Evolutionary conservation across 352 stramenopile genomes (phyloP).

Genomic region (Chrysophaeum taylorii): DNA sequence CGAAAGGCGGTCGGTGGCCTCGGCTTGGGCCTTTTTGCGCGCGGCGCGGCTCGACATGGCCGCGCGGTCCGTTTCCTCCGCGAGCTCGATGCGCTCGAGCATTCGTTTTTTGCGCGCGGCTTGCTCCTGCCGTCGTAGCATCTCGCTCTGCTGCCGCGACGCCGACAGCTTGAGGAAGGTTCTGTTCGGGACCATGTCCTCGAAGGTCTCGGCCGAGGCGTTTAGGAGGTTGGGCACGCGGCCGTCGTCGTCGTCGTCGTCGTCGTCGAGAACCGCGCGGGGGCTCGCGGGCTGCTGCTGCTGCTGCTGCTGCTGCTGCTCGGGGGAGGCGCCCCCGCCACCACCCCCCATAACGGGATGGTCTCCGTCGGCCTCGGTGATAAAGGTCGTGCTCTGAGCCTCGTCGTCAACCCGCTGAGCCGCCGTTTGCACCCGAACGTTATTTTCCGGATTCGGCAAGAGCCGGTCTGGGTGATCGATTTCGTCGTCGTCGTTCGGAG

Average conservation of each 20-base stretch:
- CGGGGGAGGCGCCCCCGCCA: too few species aligned
- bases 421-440: slow-evolving; percentile 17
- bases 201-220: slow-evolving; percentile 24
- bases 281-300: too few species aligned
- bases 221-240: slow-evolving; percentile 16
- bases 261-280: background rate
- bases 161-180: slow-evolving; percentile 33
- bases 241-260: slow-evolving; percentile 12
- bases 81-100: slow-evolving; percentile 11
- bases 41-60: background rate
- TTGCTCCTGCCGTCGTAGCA: slow-evolving; percentile 27
- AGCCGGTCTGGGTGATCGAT: slow-evolving; percentile 1
- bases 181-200: slow-evolving; percentile 33
- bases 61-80: slow-evolving; percentile 15
- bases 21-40: slow-evolving; percentile 17
- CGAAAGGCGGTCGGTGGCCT: slow-evolving; percentile 16
- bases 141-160: slow-evolving; percentile 28
- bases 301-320: too few species aligned
- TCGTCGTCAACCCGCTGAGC: background rate
- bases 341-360: too few species aligned
- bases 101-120: slow-evolving; percentile 23
- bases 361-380: background rate
- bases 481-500: slow-evolving; percentile 14
- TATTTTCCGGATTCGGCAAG: slow-evolving; percentile 26
- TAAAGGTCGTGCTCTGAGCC: slow-evolving; percentile 16